Evolutionary conservation across 176 grass and related monocot genomes (phyloP).

Genomic region (Luzula sylvatica): DNA sequence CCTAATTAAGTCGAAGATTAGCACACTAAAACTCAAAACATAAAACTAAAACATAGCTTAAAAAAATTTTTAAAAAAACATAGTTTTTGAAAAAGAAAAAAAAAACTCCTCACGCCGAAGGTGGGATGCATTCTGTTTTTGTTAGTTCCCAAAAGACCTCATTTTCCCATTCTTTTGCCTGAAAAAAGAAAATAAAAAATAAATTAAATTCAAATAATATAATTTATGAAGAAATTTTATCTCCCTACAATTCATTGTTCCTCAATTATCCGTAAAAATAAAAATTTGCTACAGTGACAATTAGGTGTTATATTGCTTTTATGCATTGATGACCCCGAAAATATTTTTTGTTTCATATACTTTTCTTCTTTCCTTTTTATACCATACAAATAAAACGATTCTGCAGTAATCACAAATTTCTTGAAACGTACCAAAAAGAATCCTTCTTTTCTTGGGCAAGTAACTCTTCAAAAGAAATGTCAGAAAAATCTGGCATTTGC

Average conservation of each 20-base stretch:
- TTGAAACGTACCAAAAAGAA: slow-evolving; percentile 49
- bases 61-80: neutral
- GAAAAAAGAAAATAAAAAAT: slow-evolving; percentile 2
- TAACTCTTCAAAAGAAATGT: slow-evolving; percentile 86
- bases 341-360: neutral
- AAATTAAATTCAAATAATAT: too few species aligned
- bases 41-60: neutral
- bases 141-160: slow-evolving; percentile 40
- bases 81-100: slow-evolving; percentile 1
- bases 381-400: too few species aligned
- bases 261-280: neutral
- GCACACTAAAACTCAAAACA: neutral
- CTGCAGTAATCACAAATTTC: neutral
- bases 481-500: slow-evolving; percentile 22
- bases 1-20: slow-evolving; percentile 16
- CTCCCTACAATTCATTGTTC: neutral
- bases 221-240: too few species aligned
- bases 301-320: too few species aligned
- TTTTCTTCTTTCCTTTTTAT: too few species aligned
- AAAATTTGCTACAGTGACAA: neutral
- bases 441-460: slow-evolving; percentile 91
- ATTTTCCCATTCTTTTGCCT: slow-evolving; percentile 58
- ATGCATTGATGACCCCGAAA: neutral
- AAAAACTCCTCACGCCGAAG: neutral
- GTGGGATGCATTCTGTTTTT: slow-evolving; percentile 13